Evolutionary conservation across 2,329 filamentous ascomycete genomes (phyloP).

Genomic region (Pestalotiopsis sp.): DNA sequence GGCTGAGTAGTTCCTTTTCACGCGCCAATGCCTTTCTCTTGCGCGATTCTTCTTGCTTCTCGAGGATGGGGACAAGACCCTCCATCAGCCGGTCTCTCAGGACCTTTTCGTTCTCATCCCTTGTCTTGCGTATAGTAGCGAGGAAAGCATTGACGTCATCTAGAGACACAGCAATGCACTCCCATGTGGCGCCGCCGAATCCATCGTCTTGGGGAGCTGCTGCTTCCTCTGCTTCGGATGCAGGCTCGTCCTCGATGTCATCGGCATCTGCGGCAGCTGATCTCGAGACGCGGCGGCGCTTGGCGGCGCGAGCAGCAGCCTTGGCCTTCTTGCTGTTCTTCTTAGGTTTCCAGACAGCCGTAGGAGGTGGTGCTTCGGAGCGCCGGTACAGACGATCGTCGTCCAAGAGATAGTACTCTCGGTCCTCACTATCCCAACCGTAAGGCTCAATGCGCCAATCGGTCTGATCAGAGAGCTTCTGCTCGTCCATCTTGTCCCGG

Average conservation of each 20-base stretch:
- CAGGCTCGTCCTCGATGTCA: constrained; percentile 35
- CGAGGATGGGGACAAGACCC: constrained; percentile 82
- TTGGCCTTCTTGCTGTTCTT: constrained; percentile 68
- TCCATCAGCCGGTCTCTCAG: constrained; percentile 72
- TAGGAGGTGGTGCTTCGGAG: constrained; percentile 70
- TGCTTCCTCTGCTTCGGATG: constrained; percentile 29
- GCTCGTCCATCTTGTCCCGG: constrained; percentile 82
- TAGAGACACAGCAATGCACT: constrained; percentile 83
- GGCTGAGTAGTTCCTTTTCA: constrained; percentile 77
- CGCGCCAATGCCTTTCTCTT: constrained; percentile 70
- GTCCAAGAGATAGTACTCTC: constrained; percentile 87
- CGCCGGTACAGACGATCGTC: constrained; percentile 91
- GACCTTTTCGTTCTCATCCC: constrained; percentile 83
- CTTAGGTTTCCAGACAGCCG: constrained; percentile 59
- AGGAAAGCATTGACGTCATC: constrained; percentile 77
- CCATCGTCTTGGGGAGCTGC: constrained; percentile 56
- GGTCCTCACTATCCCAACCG: constrained; percentile 87
- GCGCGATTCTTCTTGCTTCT: constrained; percentile 74
- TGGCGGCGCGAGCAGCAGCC: constrained; percentile 68
- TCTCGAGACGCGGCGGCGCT: constrained; percentile 65
- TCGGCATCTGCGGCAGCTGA: constrained; percentile 44
- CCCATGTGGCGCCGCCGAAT: constrained; percentile 81
- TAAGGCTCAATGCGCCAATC: constrained; percentile 81
- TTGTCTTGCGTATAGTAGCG: constrained; percentile 70
- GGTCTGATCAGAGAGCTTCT: constrained; percentile 78